Base-by-base conservation (phyloP, 1,284 basidiomycete genomes). In the Puccinia novopanici region DNA sequence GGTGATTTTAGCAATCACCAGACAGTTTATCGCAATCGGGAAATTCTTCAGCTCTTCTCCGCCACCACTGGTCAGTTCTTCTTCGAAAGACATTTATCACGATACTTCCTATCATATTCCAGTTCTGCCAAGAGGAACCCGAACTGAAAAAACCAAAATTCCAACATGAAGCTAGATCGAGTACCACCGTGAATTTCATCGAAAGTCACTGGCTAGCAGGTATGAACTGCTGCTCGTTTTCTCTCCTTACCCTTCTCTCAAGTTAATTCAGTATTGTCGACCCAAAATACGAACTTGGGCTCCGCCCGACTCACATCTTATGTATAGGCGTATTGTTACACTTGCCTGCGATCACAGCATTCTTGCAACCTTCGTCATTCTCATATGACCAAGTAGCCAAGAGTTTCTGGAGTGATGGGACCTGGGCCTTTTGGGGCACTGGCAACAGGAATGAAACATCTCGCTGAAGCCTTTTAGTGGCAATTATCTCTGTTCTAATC, bases 131-230 rank as follows among this genome's bases (percentile, higher is more conserved):
- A 8, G 27, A 45, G 19, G 19, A 24, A 24, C 12, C 42, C 22
- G 63, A 48, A 67, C 19, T 8, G 3, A 13, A 48, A 67, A 67
- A n/a, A 71, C 30, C 5, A 52, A 30, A 30, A 70, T 52, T 30
- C 17, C 52, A 52, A 52, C n/a, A 30, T 71, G 24, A 71, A 74
- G 72, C 37, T 55, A 59, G 72, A 34, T 57, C 55, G 30, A 74
- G 54, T 52, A 13, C 76, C 37, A 57, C 54, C 19, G 34, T 79
- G 24, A 79, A 71, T 45, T 52, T 79, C 34, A 61, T 79, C 55
- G 67, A 79, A 61, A 79, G 76, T 55, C 67, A 79, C 63, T 79
- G 76, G 76, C 55, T 79, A 17, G 76, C 76, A 27, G 76, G 76
- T 79, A 57, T 27, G 76, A n/a, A 24, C 27, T 9, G 19, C 30